Conservation (phyloP, 495 filamentous ascomycete genomes). For the Hypoxylon fuscum region DNA sequence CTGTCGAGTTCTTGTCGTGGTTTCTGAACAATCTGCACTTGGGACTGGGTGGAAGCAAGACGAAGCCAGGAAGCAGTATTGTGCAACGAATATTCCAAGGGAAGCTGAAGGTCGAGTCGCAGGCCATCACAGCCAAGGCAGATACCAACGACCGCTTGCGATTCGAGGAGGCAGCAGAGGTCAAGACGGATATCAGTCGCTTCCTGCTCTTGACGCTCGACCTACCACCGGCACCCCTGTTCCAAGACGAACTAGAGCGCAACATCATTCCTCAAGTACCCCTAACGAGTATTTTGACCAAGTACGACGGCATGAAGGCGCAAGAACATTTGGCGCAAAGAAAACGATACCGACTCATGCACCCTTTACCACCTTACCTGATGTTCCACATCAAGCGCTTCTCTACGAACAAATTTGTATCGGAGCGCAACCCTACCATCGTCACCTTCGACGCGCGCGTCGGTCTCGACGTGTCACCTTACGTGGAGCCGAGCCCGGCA, state of each 20-base stretch:
- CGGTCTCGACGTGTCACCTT: conserved; percentile 86
- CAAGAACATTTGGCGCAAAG: conserved; percentile 89
- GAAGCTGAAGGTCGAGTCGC: conserved; percentile 87
- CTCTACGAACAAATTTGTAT: conserved; percentile 92
- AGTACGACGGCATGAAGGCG: conserved; percentile 89
- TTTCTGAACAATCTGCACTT: conserved; percentile 96
- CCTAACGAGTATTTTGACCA: conserved; percentile 85
- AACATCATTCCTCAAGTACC: conserved; percentile 98
- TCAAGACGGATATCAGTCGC: conserved; percentile 76
- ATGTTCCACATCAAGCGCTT: conserved; percentile 98
- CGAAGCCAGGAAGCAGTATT: conserved; percentile 81
- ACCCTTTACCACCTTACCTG: conserved; percentile 91
- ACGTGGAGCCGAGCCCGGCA: conserved; percentile 66
- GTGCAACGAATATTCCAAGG: conserved; percentile 95
- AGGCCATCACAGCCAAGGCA: conserved; percentile 91
- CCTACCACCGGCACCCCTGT: conserved; percentile 91
- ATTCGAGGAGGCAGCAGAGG: conserved; percentile 89
- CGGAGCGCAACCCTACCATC: conserved; percentile 96
- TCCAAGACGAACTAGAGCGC: conserved; percentile 87
- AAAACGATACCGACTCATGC: conserved; percentile 87
- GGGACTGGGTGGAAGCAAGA: conserved; percentile 86
- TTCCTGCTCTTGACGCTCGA: conserved; percentile 94
- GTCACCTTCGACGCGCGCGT: conserved; percentile 86
- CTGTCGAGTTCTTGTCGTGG: conserved; percentile 96
- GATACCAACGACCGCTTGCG: conserved; percentile 88